Percentiles rank a stretch among this genome's conserved stretches.
These are phyloP conservation scores for Fusarium humuli DNA, from an alignment of 2,329 filamentous ascomycete genomes.

Conservation along the genomic window DNA sequence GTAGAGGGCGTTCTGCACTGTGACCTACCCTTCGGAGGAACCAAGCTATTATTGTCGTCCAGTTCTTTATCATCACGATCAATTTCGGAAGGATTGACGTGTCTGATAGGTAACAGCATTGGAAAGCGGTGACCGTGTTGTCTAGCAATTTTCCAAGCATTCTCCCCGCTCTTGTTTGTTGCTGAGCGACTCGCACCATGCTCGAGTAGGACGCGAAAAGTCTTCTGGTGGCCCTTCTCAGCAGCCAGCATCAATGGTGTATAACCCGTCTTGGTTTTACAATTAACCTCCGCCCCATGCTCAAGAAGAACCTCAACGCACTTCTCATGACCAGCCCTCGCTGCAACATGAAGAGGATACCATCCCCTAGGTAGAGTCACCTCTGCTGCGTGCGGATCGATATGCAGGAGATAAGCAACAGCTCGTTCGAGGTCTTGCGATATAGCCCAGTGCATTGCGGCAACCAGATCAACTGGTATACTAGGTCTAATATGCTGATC, in stretches of 20 bases:
- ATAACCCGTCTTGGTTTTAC: conserved; percentile 10
- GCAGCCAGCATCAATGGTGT: conserved; percentile 29
- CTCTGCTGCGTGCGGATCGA: conserved; percentile 1
- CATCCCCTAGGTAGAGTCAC: conserved; percentile 10
- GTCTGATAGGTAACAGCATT: background rate
- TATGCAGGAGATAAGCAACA: conserved; percentile 11
- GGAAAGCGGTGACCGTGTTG: background rate
- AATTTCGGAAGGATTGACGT: background rate
- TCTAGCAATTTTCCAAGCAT: conserved; percentile 4
- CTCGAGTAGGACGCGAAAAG: background rate
- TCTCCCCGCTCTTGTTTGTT: background rate
- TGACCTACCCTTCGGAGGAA: too few species aligned
- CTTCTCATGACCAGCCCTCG: conserved; percentile 1
- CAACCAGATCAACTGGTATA: background rate
- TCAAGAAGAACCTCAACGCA: conserved; percentile 11
- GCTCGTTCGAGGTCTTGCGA: conserved; percentile 5
- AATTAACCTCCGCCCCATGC: conserved; percentile 18
- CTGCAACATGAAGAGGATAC: conserved; percentile 21
- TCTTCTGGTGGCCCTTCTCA: conserved; percentile 11
- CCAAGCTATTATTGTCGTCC: background rate
- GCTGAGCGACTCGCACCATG: background rate
- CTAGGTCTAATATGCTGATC: background rate
- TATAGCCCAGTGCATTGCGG: conserved; percentile 3
- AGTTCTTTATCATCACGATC: background rate
- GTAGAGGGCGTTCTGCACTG: conserved; percentile 10